Base-by-base conservation (phyloP, 345 rosid genomes). In the Boechera divaricarpa region DNA sequence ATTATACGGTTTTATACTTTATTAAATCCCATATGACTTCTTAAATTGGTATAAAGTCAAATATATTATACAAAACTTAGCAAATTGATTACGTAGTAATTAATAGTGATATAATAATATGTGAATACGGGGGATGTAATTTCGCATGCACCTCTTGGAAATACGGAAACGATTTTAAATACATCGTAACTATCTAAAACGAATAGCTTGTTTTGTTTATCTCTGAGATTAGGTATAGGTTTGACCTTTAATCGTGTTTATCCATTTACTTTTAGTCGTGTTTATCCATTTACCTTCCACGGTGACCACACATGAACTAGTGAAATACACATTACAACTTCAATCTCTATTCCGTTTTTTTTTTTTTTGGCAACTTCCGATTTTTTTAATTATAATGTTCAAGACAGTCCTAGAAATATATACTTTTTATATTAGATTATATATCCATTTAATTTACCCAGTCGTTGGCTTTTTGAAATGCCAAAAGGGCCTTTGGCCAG, bases 381-480 rank as follows among this genome's bases (percentile, higher is more conserved):
- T 53, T 24, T 13, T 10, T 70, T 44, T 29, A 6, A 13, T 5
- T 33, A 44, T 48, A 67, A 57, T 9, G 3, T 24, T 58, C 57
- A 31, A 63, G 28, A 39, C 41, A 63, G 3, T 11, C 21, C n/a
- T 39, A 12, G 29, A 62, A 41, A 13, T 29, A 7, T 8, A 45
- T 8, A 9, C 1, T 18, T 49, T 48, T 12, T 24, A 13, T 29
- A 13, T 12, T 31, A 31, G 18, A 29, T 16, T 4, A 7, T 10
- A 26, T 6, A 31, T 70, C 13, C 10, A 38, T 10, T 26, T 6
- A 31, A 12, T 28, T 58, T 39, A 76, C 69, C 47, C 31, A 60
- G 47, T 76, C 74, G 55, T 60, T 51, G 55, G 69, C 69, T 52
- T 41, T 57, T 68, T 76, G 63, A 76, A 68, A 58, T 61, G 54